phyloP scores from a whole-genome alignment of 2,329 filamentous ascomycete genomes.

The Xylariaceae sp. region DNA sequence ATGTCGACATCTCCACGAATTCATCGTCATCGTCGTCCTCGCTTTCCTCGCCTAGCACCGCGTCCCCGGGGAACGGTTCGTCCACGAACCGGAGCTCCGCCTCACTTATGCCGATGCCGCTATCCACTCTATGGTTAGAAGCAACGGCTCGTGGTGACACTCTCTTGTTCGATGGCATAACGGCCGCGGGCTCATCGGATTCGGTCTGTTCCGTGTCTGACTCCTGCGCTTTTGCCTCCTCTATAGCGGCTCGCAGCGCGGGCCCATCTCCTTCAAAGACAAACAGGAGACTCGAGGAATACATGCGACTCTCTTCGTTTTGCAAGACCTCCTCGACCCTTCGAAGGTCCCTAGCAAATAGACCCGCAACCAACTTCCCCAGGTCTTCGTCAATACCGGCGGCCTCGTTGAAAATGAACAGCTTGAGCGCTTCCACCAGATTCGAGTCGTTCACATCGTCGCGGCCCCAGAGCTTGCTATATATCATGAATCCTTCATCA shows the following conservation, averaged over 20 bases:
- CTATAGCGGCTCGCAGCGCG: constrained; percentile 47
- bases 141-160: constrained; percentile 20
- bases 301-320: constrained; percentile 57
- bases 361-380: constrained; percentile 49
- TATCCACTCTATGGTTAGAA: constrained; percentile 47
- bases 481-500: constrained; percentile 52
- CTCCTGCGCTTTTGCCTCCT: constrained; percentile 45
- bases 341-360: constrained; percentile 50
- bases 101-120: constrained; percentile 48
- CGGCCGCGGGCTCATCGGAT: constrained; percentile 35
- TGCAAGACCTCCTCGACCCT: constrained; percentile 50
- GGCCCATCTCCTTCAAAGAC: constrained; percentile 59
- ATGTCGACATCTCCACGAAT: constrained; percentile 50
- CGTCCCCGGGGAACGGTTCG: constrained; percentile 15
- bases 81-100: constrained; percentile 36
- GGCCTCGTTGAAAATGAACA: constrained; percentile 53
- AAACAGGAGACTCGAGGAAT: constrained; percentile 57
- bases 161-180: constrained; percentile 24
- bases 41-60: constrained; percentile 34
- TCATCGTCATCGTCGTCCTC: constrained; percentile 46
- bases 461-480: constrained; percentile 60
- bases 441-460: constrained; percentile 48
- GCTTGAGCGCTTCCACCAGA: constrained; percentile 48
- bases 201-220: constrained; percentile 1
- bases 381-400: constrained; percentile 57